Base-by-base conservation (phyloP, 148 eudicot genomes). In the Silene uniflora region DNA sequence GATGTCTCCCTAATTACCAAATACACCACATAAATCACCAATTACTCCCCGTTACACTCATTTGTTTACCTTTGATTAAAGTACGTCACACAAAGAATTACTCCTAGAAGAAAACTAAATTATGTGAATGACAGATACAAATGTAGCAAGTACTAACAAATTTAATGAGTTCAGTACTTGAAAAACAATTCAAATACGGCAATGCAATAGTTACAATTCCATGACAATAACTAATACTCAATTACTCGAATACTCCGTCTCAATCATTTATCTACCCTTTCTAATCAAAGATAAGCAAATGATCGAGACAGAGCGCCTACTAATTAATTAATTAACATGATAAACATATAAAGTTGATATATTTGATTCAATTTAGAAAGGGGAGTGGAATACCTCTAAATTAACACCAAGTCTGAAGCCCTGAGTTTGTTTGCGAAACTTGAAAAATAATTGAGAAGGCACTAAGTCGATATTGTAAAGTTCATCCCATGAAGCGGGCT, bases 401-500 rank as follows among this genome's bases (percentile, higher is more conserved):
- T 93, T 93, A 73, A 91, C 76, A 72, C 92, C 98, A 75, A 91
- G 76, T 42, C 97, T 84, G 68, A 87, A 83, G 25, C 89, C 97
- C 59, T 89, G 77, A 73, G 81, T 52, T 75, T 91, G 80, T 86
- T 87, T 88, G 69, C 98, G 88, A 62, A 93, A 91, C 76, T 93
- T 93, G 81, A 91, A 74, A 70, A 93, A 87, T 32, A 91, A 72
- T 73, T 93, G 92, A 3, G 97, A 87, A 16, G 97, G 98, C 74
- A 93, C 78, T 73, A 93, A 82, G 75, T 91, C 71, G 66, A 93
- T 32, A 32, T 83, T 89, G 88, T 86, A 91, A 12, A 76, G 85
- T 55, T 93, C 96, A 18, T 93, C 97, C 97, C 97, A 91, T 1
- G 96, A 87, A 73, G 80, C 62, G 25, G 89, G 85, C 65, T 88